These are phyloP conservation scores for Candida dubliniensis DNA, from an alignment of 1,139 yeast genomes.

Conservation along the genomic window DNA sequence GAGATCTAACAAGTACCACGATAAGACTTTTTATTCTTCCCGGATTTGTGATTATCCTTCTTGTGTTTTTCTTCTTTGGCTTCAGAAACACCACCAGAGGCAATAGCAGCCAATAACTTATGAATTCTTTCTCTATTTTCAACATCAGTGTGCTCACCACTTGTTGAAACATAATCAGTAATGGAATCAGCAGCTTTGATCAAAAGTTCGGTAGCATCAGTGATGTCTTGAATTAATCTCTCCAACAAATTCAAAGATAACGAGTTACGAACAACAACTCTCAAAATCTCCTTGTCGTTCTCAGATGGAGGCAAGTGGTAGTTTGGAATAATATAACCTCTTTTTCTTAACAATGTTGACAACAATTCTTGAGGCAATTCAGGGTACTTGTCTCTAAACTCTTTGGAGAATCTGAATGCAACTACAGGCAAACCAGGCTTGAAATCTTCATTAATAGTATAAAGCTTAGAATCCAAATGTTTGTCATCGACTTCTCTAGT, in stretches of 20 bases:
- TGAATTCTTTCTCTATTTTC: conserved; percentile 27
- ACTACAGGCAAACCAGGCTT: conserved; percentile 88
- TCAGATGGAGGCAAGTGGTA: conserved; percentile 74
- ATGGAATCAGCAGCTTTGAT: conserved; percentile 37
- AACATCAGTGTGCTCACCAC: conserved; percentile 19
- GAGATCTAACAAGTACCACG: conserved; percentile 59
- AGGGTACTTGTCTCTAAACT: conserved; percentile 61
- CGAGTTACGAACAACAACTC: conserved; percentile 81
- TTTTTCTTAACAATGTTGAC: conserved; percentile 70
- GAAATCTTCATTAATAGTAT: conserved; percentile 39
- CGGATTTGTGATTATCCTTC: conserved; percentile 24
- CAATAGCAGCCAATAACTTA: conserved; percentile 37
- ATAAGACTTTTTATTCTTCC: conserved; percentile 43
- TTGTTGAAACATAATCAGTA: conserved; percentile 19
- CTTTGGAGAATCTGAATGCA: conserved; percentile 70
- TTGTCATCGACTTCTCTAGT: conserved; percentile 17
- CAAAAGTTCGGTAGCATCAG: conserved; percentile 55
- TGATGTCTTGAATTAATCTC: conserved; percentile 66
- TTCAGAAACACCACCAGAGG: conserved; percentile 38
- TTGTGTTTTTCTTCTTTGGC: conserved; percentile 26
- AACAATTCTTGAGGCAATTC: conserved; percentile 83
- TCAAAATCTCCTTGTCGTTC: conserved; percentile 61
- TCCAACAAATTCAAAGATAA: conserved; percentile 72
- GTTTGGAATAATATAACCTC: conserved; percentile 89
- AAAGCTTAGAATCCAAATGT: conserved; percentile 4